Percentiles rank a stretch among this genome's conserved stretches.
phyloP scores from a whole-genome alignment of 768 basidiomycete species.

The Dioszegia crocea region DNA sequence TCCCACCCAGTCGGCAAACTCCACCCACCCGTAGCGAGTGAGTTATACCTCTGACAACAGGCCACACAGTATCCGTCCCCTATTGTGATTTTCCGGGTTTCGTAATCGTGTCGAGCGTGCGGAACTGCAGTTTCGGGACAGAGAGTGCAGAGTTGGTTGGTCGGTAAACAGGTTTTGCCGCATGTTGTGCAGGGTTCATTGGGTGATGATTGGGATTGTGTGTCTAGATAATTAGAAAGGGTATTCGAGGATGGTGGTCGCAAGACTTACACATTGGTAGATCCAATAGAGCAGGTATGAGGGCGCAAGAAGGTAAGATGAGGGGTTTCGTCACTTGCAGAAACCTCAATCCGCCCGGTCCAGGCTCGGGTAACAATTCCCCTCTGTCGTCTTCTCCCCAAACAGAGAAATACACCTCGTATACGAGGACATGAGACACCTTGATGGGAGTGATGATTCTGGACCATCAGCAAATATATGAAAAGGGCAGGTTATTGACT shows the following conservation, averaged over 20 bases:
- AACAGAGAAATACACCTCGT: constrained; percentile 38
- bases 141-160: not conserved
- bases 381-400: constrained; percentile 30
- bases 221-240: not conserved
- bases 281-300: constrained; percentile 14
- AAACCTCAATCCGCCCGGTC: constrained; percentile 28
- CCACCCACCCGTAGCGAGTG: constrained; percentile 1
- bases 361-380: constrained; percentile 7
- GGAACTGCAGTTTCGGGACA: not conserved
- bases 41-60: not conserved
- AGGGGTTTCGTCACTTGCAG: constrained; percentile 25
- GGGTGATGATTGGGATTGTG: not conserved
- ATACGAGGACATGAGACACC: constrained; percentile 22
- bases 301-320: constrained; percentile 29
- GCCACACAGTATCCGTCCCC: not conserved
- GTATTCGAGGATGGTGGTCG: not conserved
- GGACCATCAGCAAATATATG: not conserved
- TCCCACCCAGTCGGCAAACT: not conserved
- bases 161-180: not conserved
- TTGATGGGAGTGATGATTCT: constrained; percentile 15
- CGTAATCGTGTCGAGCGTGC: constrained; percentile 1
- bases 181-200: not conserved
- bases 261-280: constrained; percentile 14
- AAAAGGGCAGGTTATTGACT: not conserved
- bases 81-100: not conserved